These are phyloP conservation scores for Aureobasidium sp. DNA, from an alignment of 2,329 filamentous ascomycete species.

Conservation along the genomic window DNA sequence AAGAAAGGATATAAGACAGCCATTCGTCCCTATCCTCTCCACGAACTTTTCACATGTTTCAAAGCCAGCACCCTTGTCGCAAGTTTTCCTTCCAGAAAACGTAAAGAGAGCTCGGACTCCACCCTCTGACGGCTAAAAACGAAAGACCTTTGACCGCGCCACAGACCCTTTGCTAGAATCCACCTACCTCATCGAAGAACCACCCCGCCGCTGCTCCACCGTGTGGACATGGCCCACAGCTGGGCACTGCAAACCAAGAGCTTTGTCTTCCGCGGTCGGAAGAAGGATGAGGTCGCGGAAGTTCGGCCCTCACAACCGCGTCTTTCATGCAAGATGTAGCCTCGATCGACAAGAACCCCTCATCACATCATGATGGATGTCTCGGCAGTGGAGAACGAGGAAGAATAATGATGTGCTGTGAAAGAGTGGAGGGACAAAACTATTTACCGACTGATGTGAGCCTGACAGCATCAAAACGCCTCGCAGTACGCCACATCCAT, in stretches of 20 bases:
- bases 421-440: neutral
- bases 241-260: neutral
- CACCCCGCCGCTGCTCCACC: neutral
- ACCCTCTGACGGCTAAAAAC: neutral
- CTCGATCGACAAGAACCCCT: neutral
- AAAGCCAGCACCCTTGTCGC: neutral
- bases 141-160: neutral
- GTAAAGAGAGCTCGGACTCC: neutral
- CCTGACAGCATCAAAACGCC: neutral
- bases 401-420: neutral
- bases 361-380: neutral
- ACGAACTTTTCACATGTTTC: neutral
- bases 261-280: neutral
- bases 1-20: neutral
- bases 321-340: neutral
- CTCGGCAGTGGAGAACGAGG: neutral
- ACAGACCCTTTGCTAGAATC: neutral
- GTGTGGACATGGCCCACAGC: neutral
- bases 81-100: neutral
- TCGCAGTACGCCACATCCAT: neutral
- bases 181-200: neutral
- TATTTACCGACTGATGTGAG: neutral
- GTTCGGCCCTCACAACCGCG: neutral
- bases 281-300: neutral
- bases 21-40: neutral